Evolutionary conservation across 805 yeast genomes (phyloP).

Genomic region (Candida silvatica): DNA sequence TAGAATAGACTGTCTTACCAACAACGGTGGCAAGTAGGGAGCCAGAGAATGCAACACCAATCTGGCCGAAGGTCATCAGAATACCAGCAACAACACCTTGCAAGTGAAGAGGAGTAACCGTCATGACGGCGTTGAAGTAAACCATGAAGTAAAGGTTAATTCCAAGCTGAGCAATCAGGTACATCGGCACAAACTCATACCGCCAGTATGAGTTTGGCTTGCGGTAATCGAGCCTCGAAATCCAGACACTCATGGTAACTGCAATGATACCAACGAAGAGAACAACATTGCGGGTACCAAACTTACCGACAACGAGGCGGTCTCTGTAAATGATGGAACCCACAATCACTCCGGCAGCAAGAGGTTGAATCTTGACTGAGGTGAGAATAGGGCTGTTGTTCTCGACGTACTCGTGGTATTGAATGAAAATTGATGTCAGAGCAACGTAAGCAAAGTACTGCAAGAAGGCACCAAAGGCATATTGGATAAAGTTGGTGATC

Average conservation of each 20-base stretch:
- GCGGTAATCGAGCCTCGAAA: slow-evolving; percentile 10
- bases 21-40: slow-evolving; percentile 10
- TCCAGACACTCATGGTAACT: slow-evolving; percentile 14
- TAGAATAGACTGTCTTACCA: slow-evolving; percentile 6
- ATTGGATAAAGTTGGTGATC: slow-evolving; percentile 14
- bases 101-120: slow-evolving; percentile 12
- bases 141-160: slow-evolving; percentile 26
- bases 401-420: slow-evolving; percentile 21
- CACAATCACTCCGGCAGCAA: slow-evolving; percentile 21
- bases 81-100: slow-evolving; percentile 15
- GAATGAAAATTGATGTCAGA: slow-evolving; percentile 5
- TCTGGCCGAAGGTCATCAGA: slow-evolving; percentile 10
- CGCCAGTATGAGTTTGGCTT: slow-evolving; percentile 15
- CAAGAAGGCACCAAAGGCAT: slow-evolving; percentile 6
- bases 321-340: slow-evolving; percentile 18
- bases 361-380: slow-evolving; percentile 28
- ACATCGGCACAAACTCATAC: slow-evolving; percentile 16
- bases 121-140: slow-evolving; percentile 23
- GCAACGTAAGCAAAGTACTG: slow-evolving; percentile 6
- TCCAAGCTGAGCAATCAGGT: slow-evolving; percentile 12
- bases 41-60: slow-evolving; percentile 9
- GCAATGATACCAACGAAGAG: slow-evolving; percentile 8
- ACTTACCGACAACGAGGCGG: slow-evolving; percentile 2
- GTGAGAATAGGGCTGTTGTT: slow-evolving; percentile 25
- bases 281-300: slow-evolving; percentile 15